Evolutionary conservation across 2,329 filamentous ascomycete species (phyloP).

Genomic region (Trichophyton schoenleinii): DNA sequence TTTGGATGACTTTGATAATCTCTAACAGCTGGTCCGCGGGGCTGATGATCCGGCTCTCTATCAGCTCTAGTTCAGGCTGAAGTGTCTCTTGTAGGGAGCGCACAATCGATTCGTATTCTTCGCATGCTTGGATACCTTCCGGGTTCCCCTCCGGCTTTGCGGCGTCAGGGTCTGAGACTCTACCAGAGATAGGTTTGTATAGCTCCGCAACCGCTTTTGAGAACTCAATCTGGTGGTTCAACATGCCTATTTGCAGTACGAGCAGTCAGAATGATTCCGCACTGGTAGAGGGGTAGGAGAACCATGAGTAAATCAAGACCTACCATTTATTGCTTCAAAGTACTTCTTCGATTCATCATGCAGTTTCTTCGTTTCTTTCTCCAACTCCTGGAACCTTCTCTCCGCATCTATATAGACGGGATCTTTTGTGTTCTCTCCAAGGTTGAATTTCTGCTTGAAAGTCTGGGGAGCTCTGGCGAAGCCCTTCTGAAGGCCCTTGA

Average conservation of each 20-base stretch:
- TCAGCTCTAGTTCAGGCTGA: conserved; percentile 91
- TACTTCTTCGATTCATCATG: conserved; percentile 97
- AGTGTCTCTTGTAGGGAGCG: conserved; percentile 80
- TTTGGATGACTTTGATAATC: conserved; percentile 90
- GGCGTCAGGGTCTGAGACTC: conserved; percentile 83
- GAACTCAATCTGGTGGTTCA: conserved; percentile 95
- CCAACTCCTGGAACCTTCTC: conserved; percentile 82
- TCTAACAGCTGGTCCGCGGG: conserved; percentile 88
- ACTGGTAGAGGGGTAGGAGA: background rate
- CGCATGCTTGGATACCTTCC: conserved; percentile 86
- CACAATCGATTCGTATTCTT: conserved; percentile 89
- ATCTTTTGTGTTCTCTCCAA: conserved; percentile 92
- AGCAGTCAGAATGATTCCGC: background rate
- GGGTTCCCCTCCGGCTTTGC: conserved; percentile 72
- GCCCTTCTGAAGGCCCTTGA: conserved; percentile 90
- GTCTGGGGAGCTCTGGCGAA: conserved; percentile 81
- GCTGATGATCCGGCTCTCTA: conserved; percentile 77
- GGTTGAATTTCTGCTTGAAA: conserved; percentile 83
- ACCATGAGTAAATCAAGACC: conserved; percentile 8
- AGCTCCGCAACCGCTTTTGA: conserved; percentile 91
- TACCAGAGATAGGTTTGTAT: conserved; percentile 95
- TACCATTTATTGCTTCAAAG: conserved; percentile 88
- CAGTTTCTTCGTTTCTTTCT: conserved; percentile 89
- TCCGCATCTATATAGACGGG: conserved; percentile 90
- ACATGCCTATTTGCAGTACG: conserved; percentile 52